Evolutionary conservation across 2,329 filamentous ascomycete species (phyloP), one percentile per base, ranked within the genome.

Genomic region (Lecanoromycetidae sp.): DNA sequence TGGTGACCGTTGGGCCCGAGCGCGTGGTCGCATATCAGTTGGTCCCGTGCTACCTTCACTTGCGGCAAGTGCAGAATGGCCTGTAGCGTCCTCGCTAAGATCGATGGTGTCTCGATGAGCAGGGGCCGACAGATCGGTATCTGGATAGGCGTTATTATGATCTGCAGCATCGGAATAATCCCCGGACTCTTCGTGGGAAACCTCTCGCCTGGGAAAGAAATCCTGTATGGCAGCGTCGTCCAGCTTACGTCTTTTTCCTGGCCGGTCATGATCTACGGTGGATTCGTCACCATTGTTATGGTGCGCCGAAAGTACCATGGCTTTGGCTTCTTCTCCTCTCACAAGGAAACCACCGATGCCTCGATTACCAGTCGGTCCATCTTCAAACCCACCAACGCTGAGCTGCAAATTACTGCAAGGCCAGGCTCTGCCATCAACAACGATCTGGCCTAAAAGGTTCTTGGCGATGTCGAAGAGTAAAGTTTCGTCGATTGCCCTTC

Each of bases 301-400:
- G 48, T 48, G 58, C 34, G 38, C 49, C 15, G 49, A 46, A 32
- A 54, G 54, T 27, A 44, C 60, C 51, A 71, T 63, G 20, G 66
- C 67, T 54, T 71, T 77, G 12, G 74, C 74, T 51, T 77, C 69
- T 4, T 76, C 70, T 3, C 75, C 76, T 37, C 73, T 82, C 22
- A 94, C 70, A n/a, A 98, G 70, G 59, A 95, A 96, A 1, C 77
- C 74, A 36, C 83, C 82, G 55, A 98, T 96, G 27, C 83, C 85
- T 70, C 80, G 81, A 59, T 94, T 96, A 4, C 85, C 83, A 33
- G 74, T 78, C 49, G 90, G 70, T 2, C 86, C 84, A 54, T 95
- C 87, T 62, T 96, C 88, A 54, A 96, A 95, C 0, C 87, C 88
- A n/a, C 79, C 81, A 20, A 96, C 86, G 54, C 83, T 88, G 37